These are phyloP conservation scores for Papilionanthe hybrid DNA, from an alignment of 116 monocot genomes.

Conservation along the genomic window DNA sequence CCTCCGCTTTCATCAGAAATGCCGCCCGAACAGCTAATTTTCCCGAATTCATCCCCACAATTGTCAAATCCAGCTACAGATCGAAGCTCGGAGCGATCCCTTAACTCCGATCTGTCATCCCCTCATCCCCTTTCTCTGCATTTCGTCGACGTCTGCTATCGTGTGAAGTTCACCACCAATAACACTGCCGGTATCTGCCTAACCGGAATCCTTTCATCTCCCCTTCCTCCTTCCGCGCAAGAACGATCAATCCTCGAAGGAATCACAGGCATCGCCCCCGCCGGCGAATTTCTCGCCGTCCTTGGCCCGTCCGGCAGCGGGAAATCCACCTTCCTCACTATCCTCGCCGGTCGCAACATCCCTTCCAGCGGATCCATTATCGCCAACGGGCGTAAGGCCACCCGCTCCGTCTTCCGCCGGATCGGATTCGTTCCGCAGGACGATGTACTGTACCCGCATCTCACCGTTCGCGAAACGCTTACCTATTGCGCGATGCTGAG, in stretches of 20 bases:
- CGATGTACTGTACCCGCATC: conserved; percentile 84
- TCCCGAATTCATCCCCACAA: no score
- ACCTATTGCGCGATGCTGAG: conserved; percentile 73
- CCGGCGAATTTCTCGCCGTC: conserved; percentile 70
- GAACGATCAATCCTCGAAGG: conserved; percentile 57
- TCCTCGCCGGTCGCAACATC: conserved; percentile 45
- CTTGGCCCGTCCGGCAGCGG: conserved; percentile 93
- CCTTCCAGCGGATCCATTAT: conserved; percentile 32
- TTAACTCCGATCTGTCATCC: not conserved
- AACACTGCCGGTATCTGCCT: conserved; percentile 4
- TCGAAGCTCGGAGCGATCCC: not conserved
- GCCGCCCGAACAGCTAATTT: not conserved
- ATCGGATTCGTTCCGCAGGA: conserved; percentile 80
- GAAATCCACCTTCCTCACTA: conserved; percentile 74
- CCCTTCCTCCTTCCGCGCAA: conserved; percentile 2
- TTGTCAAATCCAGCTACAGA: no score
- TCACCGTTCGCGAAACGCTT: conserved; percentile 80
- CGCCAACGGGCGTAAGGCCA: conserved; percentile 20
- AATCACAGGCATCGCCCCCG: conserved; percentile 45
- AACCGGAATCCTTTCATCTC: conserved; percentile 5
- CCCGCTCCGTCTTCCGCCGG: conserved; percentile 19
- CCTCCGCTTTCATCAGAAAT: not conserved
- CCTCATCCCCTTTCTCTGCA: conserved; percentile 41
- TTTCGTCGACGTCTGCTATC: conserved; percentile 61
- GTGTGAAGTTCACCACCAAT: conserved; percentile 29